phyloP scores from a whole-genome alignment of 2,329 filamentous ascomycete genomes.

The Fusarium subtropicale region DNA sequence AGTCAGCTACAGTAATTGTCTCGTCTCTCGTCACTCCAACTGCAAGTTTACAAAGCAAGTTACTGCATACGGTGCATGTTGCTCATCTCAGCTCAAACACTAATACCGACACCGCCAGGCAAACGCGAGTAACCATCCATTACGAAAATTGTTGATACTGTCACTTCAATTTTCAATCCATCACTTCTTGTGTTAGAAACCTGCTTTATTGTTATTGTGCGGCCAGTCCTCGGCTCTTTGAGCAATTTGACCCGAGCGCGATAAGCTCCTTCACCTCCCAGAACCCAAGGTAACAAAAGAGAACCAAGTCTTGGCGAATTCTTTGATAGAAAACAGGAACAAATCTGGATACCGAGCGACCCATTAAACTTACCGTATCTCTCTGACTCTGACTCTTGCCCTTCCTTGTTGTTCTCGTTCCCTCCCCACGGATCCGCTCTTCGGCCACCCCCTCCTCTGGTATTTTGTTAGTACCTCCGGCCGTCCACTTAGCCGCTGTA shows the following conservation, averaged over 20 bases:
- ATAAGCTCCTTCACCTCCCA: conserved; percentile 25
- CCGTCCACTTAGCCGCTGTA: conserved; percentile 33
- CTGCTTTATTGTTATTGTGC: conserved; percentile 6
- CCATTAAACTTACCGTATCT: conserved; percentile 19
- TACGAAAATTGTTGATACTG: conserved; percentile 12
- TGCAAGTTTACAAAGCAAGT: conserved; percentile 22
- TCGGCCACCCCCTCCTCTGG: conserved; percentile 8
- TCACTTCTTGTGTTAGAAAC: conserved; percentile 5
- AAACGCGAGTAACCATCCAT: conserved; percentile 29
- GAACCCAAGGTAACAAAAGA: conserved; percentile 4
- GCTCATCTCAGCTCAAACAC: conserved; percentile 17
- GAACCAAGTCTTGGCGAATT: conserved; percentile 27
- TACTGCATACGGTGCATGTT: conserved; percentile 7
- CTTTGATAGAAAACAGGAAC: conserved; percentile 21
- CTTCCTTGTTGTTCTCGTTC: conserved; percentile 2
- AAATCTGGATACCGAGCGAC: conserved; percentile 35
- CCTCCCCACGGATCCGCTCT: conserved; percentile 26
- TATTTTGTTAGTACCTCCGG: conserved; percentile 7
- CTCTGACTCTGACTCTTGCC: conserved; percentile 26
- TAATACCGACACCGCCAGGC: conserved; percentile 7
- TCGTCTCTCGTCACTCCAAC: conserved; percentile 10
- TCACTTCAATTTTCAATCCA: neutral
- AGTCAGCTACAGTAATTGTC: neutral
- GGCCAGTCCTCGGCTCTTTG: conserved; percentile 22
- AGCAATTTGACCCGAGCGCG: conserved; percentile 28